Conservation (phyloP, 495 filamentous ascomycete genomes). For the Tuber indicum region DNA sequence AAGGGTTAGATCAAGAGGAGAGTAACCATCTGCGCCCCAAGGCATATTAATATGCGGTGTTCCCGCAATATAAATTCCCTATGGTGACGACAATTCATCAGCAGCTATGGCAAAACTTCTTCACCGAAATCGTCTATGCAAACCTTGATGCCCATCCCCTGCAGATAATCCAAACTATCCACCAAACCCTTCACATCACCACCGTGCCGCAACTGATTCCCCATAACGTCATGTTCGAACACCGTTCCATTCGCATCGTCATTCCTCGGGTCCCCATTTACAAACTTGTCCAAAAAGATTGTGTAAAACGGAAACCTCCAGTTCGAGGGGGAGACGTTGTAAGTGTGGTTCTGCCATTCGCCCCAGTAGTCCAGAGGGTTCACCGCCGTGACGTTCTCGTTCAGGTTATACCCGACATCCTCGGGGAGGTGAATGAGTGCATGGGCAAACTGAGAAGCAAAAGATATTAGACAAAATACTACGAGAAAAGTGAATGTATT, state of each 20-base stretch:
- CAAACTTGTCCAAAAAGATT: slow-evolving; percentile 62
- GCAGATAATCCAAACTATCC: slow-evolving; percentile 65
- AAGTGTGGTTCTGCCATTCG: slow-evolving; percentile 53
- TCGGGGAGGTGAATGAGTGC: slow-evolving; percentile 48
- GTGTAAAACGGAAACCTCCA: slow-evolving; percentile 72
- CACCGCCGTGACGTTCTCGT: slow-evolving; percentile 55
- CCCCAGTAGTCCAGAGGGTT: slow-evolving; percentile 59
- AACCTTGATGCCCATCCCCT: slow-evolving; percentile 69
- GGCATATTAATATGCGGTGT: slow-evolving; percentile 64
- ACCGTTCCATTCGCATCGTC: slow-evolving; percentile 63
- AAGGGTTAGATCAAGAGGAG: slow-evolving; percentile 61
- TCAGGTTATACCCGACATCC: slow-evolving; percentile 56
- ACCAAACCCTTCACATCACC: slow-evolving; percentile 61
- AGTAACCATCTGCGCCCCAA: slow-evolving; percentile 63
- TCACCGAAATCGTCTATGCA: slow-evolving; percentile 8
- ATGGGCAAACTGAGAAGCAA: background rate
- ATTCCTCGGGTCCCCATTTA: slow-evolving; percentile 66
- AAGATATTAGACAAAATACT: background rate
- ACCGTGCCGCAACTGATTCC: slow-evolving; percentile 68
- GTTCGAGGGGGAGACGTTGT: slow-evolving; percentile 55
- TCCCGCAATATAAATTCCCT: slow-evolving; percentile 65
- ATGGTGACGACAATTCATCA: slow-evolving; percentile 13
- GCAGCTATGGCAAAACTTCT: slow-evolving; percentile 6
- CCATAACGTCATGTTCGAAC: slow-evolving; percentile 62
- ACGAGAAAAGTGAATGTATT: background rate